Base-by-base conservation (phyloP, 139 green algal genomes). In the Auxenochlorella protothecoides region DNA sequence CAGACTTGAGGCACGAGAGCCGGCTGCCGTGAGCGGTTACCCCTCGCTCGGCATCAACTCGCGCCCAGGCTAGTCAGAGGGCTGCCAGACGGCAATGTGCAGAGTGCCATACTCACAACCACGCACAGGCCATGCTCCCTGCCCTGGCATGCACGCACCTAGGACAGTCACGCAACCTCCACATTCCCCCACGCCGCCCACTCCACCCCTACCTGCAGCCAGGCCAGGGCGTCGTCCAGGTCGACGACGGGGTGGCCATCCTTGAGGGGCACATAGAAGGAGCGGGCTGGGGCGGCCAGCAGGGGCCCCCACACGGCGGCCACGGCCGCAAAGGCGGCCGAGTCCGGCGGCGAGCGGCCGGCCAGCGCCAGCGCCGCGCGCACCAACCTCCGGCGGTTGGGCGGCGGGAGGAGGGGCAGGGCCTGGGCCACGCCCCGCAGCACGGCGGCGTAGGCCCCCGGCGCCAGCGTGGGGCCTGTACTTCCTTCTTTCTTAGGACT, bases 261-360 rank as follows among this genome's bases (percentile, higher is more conserved):
- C 53, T 54, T 60, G 55, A 53, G 16, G n/a, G 53, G 66, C 63
- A 7, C 64, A 67, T 59, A 72, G 55, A 74, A 73, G n/a, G 66
- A 68, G 0, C 55, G 15, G 2, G 57, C 52, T 2, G 72, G 66
- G 65, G 60, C 15, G 6, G 11, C 11, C 60, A 74, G 68, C 74
- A 79, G 68, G 3, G n/a, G 5, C 59, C 55, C 16, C 70, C 70
- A 79, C 13, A 79, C 71, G 63, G 59, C 54, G 5, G 75, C 65
- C 52, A 73, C 59, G 0, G 56, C 62, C 15, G 27, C 62, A 3
- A 68, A 53, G 2, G 53, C 16, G 5, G 15, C 16, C 27, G 55
- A 57, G 7, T 66, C 54, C 11, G 66, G 9, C 2, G 44, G 4
- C 15, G 15, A 68, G 14, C 74, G 65, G 65, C 68, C 64, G 68